A percentile compares a stretch with the other conserved stretches of the same genome.
phyloP scores from a whole-genome alignment of 805 yeast genomes.

The Candida boleticola region DNA sequence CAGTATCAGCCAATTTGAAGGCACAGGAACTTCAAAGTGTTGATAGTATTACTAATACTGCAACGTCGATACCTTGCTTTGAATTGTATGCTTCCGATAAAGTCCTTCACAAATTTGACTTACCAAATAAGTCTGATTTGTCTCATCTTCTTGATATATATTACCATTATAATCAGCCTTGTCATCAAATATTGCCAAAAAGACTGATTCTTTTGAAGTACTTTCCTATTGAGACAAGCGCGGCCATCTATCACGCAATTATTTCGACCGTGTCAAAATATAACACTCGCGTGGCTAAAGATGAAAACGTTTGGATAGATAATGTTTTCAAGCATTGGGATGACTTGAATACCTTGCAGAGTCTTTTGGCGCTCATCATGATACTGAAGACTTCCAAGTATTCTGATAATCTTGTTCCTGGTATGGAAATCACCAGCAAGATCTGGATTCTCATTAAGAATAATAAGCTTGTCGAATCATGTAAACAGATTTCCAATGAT shows the following conservation, averaged over 20 bases:
- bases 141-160: conserved; percentile 20
- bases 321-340: conserved; percentile 21
- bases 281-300: conserved; percentile 7
- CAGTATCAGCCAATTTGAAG: not conserved
- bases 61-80: not conserved
- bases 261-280: conserved; percentile 20
- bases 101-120: conserved; percentile 9
- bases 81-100: not conserved
- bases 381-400: conserved; percentile 12
- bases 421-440: conserved; percentile 14
- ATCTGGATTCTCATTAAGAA: conserved; percentile 18
- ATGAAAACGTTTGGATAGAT: conserved; percentile 22
- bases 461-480: conserved; percentile 18
- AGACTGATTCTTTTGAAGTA: conserved; percentile 17
- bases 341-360: conserved; percentile 24
- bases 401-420: conserved; percentile 7
- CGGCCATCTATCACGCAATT: conserved; percentile 24
- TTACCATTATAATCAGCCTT: conserved; percentile 20
- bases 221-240: conserved; percentile 18
- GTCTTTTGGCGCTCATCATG: conserved; percentile 21
- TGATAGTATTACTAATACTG: too few relatives aligned
- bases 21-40: too few relatives aligned
- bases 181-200: conserved; percentile 19
- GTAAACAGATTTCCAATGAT: conserved; percentile 3
- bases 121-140: conserved; percentile 22